These are phyloP conservation scores for Pseudogymnoascus verrucosus DNA, from an alignment of 2,329 filamentous ascomycete species.

Conservation along the genomic window DNA sequence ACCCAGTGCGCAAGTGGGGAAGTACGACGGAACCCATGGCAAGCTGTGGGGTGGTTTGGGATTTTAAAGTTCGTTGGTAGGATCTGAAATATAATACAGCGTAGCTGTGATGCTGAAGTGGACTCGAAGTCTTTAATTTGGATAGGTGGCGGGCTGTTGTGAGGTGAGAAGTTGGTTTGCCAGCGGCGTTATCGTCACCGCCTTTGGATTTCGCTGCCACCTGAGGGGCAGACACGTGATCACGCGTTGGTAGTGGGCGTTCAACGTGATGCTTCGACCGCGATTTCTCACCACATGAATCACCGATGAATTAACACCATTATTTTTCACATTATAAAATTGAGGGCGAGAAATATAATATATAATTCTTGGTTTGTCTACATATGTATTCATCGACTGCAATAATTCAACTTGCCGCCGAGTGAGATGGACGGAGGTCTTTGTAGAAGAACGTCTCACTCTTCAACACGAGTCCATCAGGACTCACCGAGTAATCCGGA, in stretches of 20 bases:
- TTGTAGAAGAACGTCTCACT: slow-evolving; percentile 54
- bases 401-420: background rate
- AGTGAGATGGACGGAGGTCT: slow-evolving; percentile 31
- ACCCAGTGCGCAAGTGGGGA: slow-evolving; percentile 82
- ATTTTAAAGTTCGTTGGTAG: background rate
- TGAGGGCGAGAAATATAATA: background rate
- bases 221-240: background rate
- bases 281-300: background rate
- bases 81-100: background rate
- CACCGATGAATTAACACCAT: background rate
- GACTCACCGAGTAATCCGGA: slow-evolving; percentile 44
- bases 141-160: background rate
- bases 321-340: background rate
- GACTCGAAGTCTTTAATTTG: background rate
- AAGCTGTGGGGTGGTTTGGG: background rate
- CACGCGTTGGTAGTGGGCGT: background rate
- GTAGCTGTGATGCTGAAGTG: background rate
- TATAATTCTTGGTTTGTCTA: background rate
- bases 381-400: background rate
- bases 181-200: background rate
- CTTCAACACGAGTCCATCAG: slow-evolving; percentile 37
- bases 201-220: background rate
- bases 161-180: background rate
- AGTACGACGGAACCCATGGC: slow-evolving; percentile 72
- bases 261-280: background rate